A percentile compares a stretch with the other conserved stretches of the same genome.
phyloP scores from a whole-genome alignment of 208 protist genomes.

The Leptomonas seymouri region DNA sequence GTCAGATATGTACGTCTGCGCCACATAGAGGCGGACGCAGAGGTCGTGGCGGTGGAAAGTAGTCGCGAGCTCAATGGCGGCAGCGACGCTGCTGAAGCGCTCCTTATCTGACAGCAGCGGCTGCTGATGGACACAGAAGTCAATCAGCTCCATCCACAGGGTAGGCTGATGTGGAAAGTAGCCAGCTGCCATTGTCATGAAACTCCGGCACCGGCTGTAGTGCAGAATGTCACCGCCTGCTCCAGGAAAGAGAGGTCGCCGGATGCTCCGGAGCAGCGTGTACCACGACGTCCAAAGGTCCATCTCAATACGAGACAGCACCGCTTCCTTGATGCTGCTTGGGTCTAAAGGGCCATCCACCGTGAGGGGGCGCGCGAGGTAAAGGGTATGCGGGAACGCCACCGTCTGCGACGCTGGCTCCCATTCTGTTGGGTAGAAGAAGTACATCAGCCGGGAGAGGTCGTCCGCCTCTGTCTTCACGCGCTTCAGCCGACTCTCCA shows the following conservation, averaged over 20 bases:
- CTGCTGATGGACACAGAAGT: constrained; percentile 43
- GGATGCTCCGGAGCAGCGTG: constrained; percentile 47
- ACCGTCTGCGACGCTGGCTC: constrained; percentile 23
- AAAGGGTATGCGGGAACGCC: constrained; percentile 37
- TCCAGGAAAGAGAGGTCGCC: constrained; percentile 38
- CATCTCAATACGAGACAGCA: constrained; percentile 45
- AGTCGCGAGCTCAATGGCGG: constrained; percentile 34
- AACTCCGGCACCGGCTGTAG: constrained; percentile 54
- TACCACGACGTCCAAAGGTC: constrained; percentile 69
- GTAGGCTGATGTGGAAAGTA: constrained; percentile 64
- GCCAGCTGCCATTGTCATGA: constrained; percentile 58
- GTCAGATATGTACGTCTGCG: constrained; percentile 28
- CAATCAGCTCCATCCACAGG: constrained; percentile 43
- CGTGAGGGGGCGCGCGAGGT: constrained; percentile 51
- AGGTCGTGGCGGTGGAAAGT: constrained; percentile 30
- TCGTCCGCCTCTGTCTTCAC: constrained; percentile 50
- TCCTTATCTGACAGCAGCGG: constrained; percentile 34
- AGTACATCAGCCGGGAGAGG: constrained; percentile 35
- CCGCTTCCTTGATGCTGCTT: constrained; percentile 24
- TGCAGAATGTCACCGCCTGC: constrained; percentile 47
- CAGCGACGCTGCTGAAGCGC: constrained; percentile 24
- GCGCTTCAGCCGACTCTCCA: constrained; percentile 49
- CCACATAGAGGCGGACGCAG: constrained; percentile 37
- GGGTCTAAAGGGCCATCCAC: constrained; percentile 20
- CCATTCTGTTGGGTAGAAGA: constrained; percentile 38